These are phyloP conservation scores for Xanthoconium purpureum DNA, from an alignment of 768 basidiomycete genomes.

Conservation along the genomic window DNA sequence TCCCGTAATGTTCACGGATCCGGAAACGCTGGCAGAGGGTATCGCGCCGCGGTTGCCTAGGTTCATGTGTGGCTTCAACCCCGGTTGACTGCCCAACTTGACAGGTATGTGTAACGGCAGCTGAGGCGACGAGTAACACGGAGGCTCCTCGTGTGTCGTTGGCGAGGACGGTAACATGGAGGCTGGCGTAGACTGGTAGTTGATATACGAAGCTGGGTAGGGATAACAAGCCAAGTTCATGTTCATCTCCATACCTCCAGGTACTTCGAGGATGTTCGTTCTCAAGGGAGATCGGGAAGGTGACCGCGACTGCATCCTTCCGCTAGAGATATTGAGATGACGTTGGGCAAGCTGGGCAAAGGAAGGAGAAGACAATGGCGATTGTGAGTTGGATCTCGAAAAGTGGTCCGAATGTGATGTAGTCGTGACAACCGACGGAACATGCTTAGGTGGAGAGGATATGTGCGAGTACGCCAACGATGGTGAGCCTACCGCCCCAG, in stretches of 20 bases:
- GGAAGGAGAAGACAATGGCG: constrained; percentile 9
- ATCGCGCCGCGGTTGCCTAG: constrained; percentile 12
- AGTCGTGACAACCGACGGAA: constrained; percentile 48
- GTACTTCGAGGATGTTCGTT: constrained; percentile 16
- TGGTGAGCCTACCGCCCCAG: constrained; percentile 6
- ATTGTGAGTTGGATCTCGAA: constrained; percentile 14
- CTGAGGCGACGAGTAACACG: constrained; percentile 23
- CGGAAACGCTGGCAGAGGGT: constrained; percentile 4
- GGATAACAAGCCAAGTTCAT: constrained; percentile 7
- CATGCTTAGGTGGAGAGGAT: constrained; percentile 43
- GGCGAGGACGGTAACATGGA: constrained; percentile 50
- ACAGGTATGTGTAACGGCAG: constrained; percentile 10
- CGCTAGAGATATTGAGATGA: constrained; percentile 20
- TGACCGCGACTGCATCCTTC: constrained; percentile 30
- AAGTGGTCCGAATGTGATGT: constrained; percentile 30
- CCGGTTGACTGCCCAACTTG: constrained; percentile 19
- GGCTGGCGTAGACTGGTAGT: constrained; percentile 57
- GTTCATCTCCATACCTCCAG: constrained; percentile 14
- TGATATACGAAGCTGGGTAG: constrained; percentile 38
- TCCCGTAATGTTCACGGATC: constrained; percentile 18
- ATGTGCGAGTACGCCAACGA: constrained; percentile 17
- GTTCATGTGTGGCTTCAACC: constrained; percentile 11
- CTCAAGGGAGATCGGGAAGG: constrained; percentile 32
- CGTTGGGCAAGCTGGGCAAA: constrained; percentile 25
- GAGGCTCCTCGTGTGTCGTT: constrained; percentile 14